These are phyloP conservation scores for Xylaria sp. DNA, from an alignment of 2,329 filamentous ascomycete species.

Conservation along the genomic window DNA sequence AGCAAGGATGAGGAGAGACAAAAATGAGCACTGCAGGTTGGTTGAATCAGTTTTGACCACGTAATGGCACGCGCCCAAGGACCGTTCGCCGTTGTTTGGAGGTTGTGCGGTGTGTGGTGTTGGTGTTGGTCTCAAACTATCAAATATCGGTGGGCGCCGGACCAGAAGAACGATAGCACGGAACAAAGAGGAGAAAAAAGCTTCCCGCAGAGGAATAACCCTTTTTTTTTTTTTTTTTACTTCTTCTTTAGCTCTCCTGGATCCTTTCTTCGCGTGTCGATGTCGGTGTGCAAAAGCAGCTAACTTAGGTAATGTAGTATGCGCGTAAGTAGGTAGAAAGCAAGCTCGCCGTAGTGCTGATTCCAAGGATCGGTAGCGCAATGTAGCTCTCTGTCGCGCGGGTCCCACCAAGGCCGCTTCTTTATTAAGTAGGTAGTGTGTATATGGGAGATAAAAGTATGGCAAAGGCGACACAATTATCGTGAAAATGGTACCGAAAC, in stretches of 20 bases:
- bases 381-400: constrained; percentile 11
- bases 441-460: constrained; percentile 1
- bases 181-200: constrained; percentile 23
- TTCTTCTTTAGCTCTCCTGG: constrained; percentile 21
- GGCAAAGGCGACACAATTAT: constrained; percentile 1
- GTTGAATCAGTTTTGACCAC: constrained; percentile 20
- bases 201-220: constrained; percentile 20
- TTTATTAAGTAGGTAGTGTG: no score
- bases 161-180: constrained; percentile 9
- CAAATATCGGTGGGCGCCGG: constrained; percentile 4
- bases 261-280: background rate
- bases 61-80: constrained; percentile 5
- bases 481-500: background rate
- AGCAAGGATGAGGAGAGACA: background rate
- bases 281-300: constrained; percentile 31
- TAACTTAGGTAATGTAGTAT: constrained; percentile 4
- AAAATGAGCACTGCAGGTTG: constrained; percentile 1
- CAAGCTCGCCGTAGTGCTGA: constrained; percentile 1
- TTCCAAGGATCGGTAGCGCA: constrained; percentile 9
- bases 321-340: background rate
- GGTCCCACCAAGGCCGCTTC: constrained; percentile 20
- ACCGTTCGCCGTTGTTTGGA: constrained; percentile 7
- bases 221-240: constrained; percentile 21
- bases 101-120: background rate
- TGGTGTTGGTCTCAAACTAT: constrained; percentile 6